Evolutionary conservation across 768 basidiomycete genomes (phyloP), one percentile per base, ranked within the genome.

Genomic region (Lenzites betulinus): DNA sequence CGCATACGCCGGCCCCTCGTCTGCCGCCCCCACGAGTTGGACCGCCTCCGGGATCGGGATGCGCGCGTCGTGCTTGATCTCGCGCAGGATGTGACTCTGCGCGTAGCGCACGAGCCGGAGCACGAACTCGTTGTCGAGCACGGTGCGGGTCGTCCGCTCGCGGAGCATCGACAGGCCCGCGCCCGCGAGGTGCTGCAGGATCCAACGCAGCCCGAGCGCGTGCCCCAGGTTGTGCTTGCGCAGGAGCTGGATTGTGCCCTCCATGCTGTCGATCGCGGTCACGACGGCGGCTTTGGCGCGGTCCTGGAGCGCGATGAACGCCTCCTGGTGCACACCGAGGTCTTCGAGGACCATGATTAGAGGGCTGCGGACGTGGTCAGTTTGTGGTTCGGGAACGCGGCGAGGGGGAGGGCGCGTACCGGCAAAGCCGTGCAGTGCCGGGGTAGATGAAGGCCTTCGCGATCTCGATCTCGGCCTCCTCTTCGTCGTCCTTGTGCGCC

Each of bases 281-380:
- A 79, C 79, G 20, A 85, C 80, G 0, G 80, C 74, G 0, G 80
- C 78, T 4, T 90, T 81, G 2, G 85, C 83, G 0, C 69, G 62
- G 25, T 83, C 75, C 63, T 93, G 93, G 1, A 93, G 79, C 7
- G 76, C 70, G 44, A 85, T 44, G 64, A 95, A 89, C 9, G 75
- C 79, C 0, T 84, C 76, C 56, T 70, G 75, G 7, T 75, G 73
- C 20, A 92, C 86, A 3, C 86, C 87, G 13, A 87, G 79, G 63
- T 89, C 88, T 70, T 94, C 93, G 8, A 94, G 77, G 2, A 91
- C 77, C 85, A 88, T 90, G 28, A 93, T 80, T 12, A 92, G 70
- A 2, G 89, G 83, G 51, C 91, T 93, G 54, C 6, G 25, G 25
- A 23, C 33, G 25, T 35, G 2, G 54, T 28, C 41, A 46, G 44